These are phyloP conservation scores for Penicillium sp. DNA, from an alignment of 2,329 filamentous ascomycete species.

Conservation along the genomic window DNA sequence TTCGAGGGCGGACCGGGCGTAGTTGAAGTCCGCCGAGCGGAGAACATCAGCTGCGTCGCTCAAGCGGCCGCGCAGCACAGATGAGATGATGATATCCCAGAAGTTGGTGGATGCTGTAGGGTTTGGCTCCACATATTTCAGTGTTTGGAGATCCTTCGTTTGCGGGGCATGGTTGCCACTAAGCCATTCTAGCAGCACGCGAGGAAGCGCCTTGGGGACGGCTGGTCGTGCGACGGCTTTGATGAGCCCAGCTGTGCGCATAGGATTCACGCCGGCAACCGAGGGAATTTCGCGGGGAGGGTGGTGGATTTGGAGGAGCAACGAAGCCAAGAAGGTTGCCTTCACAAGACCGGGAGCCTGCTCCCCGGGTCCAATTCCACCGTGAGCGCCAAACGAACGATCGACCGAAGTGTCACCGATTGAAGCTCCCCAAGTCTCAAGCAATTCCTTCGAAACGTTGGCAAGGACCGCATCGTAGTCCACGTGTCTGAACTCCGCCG, in stretches of 20 bases:
- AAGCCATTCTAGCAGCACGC: constrained; percentile 82
- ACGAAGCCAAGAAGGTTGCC: constrained; percentile 74
- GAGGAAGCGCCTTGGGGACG: constrained; percentile 61
- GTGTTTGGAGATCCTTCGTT: constrained; percentile 64
- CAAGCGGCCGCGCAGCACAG: constrained; percentile 75
- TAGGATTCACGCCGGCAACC: constrained; percentile 24
- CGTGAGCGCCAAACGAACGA: constrained; percentile 44
- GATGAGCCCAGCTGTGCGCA: constrained; percentile 32
- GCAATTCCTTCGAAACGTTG: constrained; percentile 37
- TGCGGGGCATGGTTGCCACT: constrained; percentile 73
- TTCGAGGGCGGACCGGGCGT: constrained; percentile 66
- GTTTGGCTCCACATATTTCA: constrained; percentile 67
- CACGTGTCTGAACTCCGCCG: constrained; percentile 33
- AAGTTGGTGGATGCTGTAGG: constrained; percentile 76
- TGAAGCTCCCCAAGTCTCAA: constrained; percentile 35
- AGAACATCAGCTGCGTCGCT: constrained; percentile 67
- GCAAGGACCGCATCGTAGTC: constrained; percentile 36
- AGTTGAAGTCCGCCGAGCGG: constrained; percentile 73
- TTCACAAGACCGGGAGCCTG: constrained; percentile 68
- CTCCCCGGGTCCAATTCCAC: constrained; percentile 67
- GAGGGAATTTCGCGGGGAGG: constrained; percentile 48
- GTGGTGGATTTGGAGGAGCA: constrained; percentile 80
- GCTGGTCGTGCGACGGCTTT: constrained; percentile 28
- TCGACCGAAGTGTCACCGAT: constrained; percentile 46
- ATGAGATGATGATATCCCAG: constrained; percentile 80